Conservation (phyloP, 2,329 filamentous ascomycete genomes). For the Fusarium sp. region DNA sequence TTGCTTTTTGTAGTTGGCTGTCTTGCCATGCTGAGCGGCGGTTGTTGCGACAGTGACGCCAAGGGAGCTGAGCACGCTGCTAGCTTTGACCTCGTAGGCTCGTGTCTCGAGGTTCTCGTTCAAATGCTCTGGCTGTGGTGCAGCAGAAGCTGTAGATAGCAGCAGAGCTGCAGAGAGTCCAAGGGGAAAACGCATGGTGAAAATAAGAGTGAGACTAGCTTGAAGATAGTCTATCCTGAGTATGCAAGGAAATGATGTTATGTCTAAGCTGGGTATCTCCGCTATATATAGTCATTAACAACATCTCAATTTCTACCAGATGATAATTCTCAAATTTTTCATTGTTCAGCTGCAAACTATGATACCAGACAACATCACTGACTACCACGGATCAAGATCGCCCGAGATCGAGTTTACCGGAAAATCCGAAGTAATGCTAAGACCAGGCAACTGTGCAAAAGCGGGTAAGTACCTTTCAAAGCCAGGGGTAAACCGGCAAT, state of each 20-base stretch:
- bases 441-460: too few relatives aligned
- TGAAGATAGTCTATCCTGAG: not conserved
- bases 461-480: too few relatives aligned
- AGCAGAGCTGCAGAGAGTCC: not conserved
- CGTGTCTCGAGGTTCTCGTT: too few relatives aligned
- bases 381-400: too few relatives aligned
- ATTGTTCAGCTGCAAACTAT: too few relatives aligned
- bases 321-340: too few relatives aligned
- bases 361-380: too few relatives aligned
- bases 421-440: not conserved
- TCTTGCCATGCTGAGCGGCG: not conserved
- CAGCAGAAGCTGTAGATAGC: not conserved
- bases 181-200: not conserved
- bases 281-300: not conserved
- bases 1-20: not conserved
- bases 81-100: too few relatives aligned
- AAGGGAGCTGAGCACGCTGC: too few relatives aligned
- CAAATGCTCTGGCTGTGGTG: not conserved
- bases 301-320: not conserved
- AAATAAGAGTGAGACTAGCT: not conserved
- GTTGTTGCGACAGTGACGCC: too few relatives aligned
- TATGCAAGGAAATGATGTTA: rapidly evolving
- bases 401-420: not conserved
- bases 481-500: too few relatives aligned
- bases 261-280: rapidly evolving